phyloP scores from a whole-genome alignment of 495 filamentous ascomycete genomes.

The Pyronema omphalodes region DNA sequence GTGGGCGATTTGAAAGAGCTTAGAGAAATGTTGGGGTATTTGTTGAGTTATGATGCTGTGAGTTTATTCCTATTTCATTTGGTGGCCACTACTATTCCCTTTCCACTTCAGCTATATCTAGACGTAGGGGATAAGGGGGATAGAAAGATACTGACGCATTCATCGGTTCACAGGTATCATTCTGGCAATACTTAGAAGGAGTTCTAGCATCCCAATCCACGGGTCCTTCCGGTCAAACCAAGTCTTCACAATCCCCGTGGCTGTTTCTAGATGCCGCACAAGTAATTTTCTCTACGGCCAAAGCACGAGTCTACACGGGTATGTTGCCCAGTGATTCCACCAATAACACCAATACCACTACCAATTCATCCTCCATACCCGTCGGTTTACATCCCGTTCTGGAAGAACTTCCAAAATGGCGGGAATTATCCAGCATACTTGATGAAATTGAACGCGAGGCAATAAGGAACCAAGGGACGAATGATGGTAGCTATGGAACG shows the following conservation, averaged over 20 bases:
- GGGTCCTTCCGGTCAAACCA: neutral
- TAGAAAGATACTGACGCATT: too few species aligned
- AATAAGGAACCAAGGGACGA: slow-evolving; percentile 55
- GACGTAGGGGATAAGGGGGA: too few species aligned
- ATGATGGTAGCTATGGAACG: slow-evolving; percentile 77
- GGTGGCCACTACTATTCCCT: too few species aligned
- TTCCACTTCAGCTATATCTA: too few species aligned
- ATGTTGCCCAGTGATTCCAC: slow-evolving; percentile 32
- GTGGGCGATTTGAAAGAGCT: slow-evolving; percentile 74
- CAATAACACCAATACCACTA: slow-evolving; percentile 25
- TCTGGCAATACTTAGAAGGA: slow-evolving; percentile 84
- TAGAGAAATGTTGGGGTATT: slow-evolving; percentile 60
- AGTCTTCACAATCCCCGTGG: slow-evolving; percentile 82
- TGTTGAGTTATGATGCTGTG: slow-evolving; percentile 78
- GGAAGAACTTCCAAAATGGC: slow-evolving; percentile 92
- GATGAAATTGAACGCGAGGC: slow-evolving; percentile 86
- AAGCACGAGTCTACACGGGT: slow-evolving; percentile 70
- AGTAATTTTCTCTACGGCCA: slow-evolving; percentile 81
- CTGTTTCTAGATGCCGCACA: slow-evolving; percentile 90
- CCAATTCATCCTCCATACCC: slow-evolving; percentile 23
- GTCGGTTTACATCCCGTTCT: slow-evolving; percentile 70
- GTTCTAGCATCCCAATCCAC: slow-evolving; percentile 67
- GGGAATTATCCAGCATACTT: slow-evolving; percentile 62
- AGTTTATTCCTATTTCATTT: neutral
- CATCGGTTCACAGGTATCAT: slow-evolving; percentile 24